Base-by-base conservation (phyloP, 2,329 filamentous ascomycete species). In the Pseudocercospora vitis region DNA sequence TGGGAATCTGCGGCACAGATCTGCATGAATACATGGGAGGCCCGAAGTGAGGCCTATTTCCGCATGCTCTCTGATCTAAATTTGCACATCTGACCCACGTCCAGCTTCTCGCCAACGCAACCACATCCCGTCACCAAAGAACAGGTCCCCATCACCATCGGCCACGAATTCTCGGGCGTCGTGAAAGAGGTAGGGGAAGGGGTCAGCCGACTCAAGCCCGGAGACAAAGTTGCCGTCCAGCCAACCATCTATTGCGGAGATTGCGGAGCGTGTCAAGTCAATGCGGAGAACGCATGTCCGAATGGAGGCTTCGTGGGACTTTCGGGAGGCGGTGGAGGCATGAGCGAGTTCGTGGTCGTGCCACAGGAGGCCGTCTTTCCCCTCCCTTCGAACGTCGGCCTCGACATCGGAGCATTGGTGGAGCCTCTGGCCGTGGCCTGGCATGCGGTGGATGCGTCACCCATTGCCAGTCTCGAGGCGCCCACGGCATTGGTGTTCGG, bases 401-500 rank as follows among this genome's bases (percentile, higher is more conserved):
- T 82, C 16, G 77, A 82, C 35, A 71, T 81, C 12, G 80, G 66
- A n/a, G 83, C 84, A 0, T 71, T 87, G 2, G 78, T 86, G 5
- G 84, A 87, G 59, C 84, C 84, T 0, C 70, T 87, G 2, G 74
- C 81, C 0, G 83, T 87, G 0, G 82, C 81, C 7, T 86, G 83
- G 83, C 84, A 87, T 61, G 83, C 82, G 0, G 77, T 84, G 7
- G 73, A 74, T 4, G 70, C 78, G 3, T 75, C 75, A 0, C 74
- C 75, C 0, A 68, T 82, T 29, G 73, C 74, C 9, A 42, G 57
- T 1, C 49, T 63, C 2, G 54, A 69, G 2, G 76, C 75, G 1
- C 73, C 79, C 11, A 73, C 72, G 0, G 78, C 78, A 1, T 63
- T 86, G 16, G 74, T 87, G 5, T 68, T 85, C 2, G 84, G 84